Evolutionary conservation across 169 alveolate species (phyloP), one percentile per base, ranked within the genome.

Genomic region (Eimeria acervulina): DNA sequence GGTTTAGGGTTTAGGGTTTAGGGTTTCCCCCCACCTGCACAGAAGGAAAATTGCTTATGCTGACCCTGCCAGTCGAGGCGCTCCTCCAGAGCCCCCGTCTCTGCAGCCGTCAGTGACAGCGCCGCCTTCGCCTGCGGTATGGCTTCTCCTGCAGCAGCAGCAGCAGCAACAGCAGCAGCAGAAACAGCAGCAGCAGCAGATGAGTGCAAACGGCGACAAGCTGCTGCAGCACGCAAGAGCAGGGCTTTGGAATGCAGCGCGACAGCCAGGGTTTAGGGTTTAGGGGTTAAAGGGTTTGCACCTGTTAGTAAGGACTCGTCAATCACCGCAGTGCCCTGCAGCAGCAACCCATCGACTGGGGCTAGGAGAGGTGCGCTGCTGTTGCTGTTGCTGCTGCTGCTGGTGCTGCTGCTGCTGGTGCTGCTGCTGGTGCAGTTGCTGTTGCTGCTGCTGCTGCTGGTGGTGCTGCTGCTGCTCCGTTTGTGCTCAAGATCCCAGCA

Each of bases 261-360:
- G 3, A n/a, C 68, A 21, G 68, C 68, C 8, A 59, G n/a, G 68
- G 68, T 38, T 42, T 42, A 17, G 52, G 52, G 87, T 21, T 76
- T 42, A 38, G 61, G 40, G 92, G 0, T 55, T 42, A n/a, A n/a
- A 26, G 28, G 1, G 42, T 23, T 26, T 74, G 31, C 23, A 15
- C 99, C 99, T 8, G 99, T 98, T 19, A 98, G 98, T 59, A 97
- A 97, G 26, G 99, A 97, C 61, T 98, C 99, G 90, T 98, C 95
- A 59, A 96, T 90, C 31, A 94, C 95, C 17, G 91, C 96, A 6
- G 94, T 63, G 23, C 96, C 95, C 87, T 95, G 92, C 47, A 88
- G 95, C 68, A 95, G 95, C 59, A 95, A 68, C 17, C 88, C 96
- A 36, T 95, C 96, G 33, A 66, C 95, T 19, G 96, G 96, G 40